Evolutionary conservation across 1,284 basidiomycete species (phyloP), one percentile per base, ranked within the genome.

Genomic region (Cryptococcus sp.): DNA sequence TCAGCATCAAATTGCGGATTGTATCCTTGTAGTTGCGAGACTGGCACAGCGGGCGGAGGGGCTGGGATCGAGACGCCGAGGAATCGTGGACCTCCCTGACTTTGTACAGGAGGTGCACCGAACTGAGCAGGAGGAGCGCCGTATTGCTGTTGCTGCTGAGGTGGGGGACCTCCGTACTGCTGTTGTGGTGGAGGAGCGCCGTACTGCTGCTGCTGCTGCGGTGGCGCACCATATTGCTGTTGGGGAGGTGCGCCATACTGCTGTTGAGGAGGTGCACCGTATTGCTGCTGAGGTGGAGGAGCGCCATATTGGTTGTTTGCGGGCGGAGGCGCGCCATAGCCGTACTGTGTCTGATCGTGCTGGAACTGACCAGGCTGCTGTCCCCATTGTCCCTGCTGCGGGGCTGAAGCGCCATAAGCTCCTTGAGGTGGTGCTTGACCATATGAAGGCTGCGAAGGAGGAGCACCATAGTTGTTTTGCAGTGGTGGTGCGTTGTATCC

Each of bases 1-100:
- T 75, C 70, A 7, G 69, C 69, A 49, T 76, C 75, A 48, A 75
- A 74, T 44, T 61, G 56, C 13, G 75, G 55, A 53, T 76, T 69
- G 58, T 76, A 76, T 2, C 65, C 68, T 21, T 59, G 60, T 19
- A 74, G 55, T 32, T 60, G 59, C 4, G 62, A 49, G 23, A 71
- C 34, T 0, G 70, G 71, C 16, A 61, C 52, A 14, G 70, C 71
- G 21, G 72, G 72, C 4, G 71, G 70, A 5, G 70, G 72, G 2
- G 70, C 55, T 2, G 73, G 74, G 46, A 76, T 69, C 2, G 60
- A 48, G 1, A 70, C 66, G 19, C 72, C 71, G 16, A 76, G 58
- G 56, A 65, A 76, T 34, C 47, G 47, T 2, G 64, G 58, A 9
- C 60, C 65, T 9, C 62, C 64, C 18, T 39, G 36, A 39, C 36